Evolutionary conservation across 306 rosid genomes (phyloP), one percentile per base, ranked within the genome.

Genomic region (Castanospermum australe): DNA sequence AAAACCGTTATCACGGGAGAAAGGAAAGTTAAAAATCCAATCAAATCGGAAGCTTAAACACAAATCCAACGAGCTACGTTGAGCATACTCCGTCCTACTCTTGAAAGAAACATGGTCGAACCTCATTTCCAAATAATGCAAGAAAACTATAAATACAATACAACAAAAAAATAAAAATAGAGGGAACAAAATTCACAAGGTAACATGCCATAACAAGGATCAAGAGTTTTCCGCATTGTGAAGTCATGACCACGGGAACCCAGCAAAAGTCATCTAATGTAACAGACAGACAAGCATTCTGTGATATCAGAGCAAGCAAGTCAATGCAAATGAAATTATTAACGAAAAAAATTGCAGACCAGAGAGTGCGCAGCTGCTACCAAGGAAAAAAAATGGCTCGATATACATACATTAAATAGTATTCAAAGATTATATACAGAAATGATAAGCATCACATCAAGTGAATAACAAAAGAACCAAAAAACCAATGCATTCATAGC

Each of bases 391-490:
- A 44, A 42, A 45, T 57, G 62, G 77, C 80, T 45, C 78, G 51
- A 50, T 71, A 70, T 61, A 67, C 82, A 82, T 78, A 81, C 76
- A 79, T 79, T 81, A 73, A 78, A 68, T 82, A 80, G 74, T 67
- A 66, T 61, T 48, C 56, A 54, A 76, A 41, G 56, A 84, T 73
- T 35, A 80, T 91, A 61, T 89, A 89, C 93, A 91, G 81, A 80
- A 78, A 67, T 38, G 79, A 72, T 72, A 69, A 30, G 67, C 61
- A 75, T 39, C 67, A 60, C 65, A 74, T 71, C 57, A 62, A 69
- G 84, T 79, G 59, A 72, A 86, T 39, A 80, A 62, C 39, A 44
- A 25, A 65, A 75, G 21, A 80, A 78, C 41, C 62, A 72, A 54
- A 77, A 50, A 64, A 32, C 72, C 75, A 41, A 47, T 54, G 68